These are phyloP conservation scores for Cryptosporidium canis DNA, from an alignment of 169 alveolate species.

Conservation along the genomic window DNA sequence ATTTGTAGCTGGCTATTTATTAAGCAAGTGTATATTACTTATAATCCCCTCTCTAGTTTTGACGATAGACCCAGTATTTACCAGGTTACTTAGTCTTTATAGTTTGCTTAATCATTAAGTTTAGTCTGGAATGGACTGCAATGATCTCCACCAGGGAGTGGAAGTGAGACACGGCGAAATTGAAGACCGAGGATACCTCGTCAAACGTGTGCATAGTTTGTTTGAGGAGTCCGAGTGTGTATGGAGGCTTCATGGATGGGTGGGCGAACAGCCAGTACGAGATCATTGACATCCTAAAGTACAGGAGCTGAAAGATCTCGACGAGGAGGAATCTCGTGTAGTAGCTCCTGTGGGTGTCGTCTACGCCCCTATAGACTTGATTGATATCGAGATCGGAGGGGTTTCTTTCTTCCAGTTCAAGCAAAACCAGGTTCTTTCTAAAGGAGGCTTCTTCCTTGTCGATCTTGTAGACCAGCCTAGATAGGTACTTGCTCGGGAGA, in stretches of 20 bases:
- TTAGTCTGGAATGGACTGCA: conserved; percentile 18
- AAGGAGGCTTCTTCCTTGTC: conserved; percentile 47
- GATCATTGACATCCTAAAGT: conserved; percentile 2
- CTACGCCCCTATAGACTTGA: background rate
- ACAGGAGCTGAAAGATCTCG: background rate
- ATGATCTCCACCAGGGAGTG: conserved; percentile 10
- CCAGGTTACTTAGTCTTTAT: background rate
- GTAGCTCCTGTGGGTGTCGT: background rate
- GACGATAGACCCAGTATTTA: background rate
- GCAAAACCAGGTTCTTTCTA: conserved; percentile 43
- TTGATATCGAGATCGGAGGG: background rate
- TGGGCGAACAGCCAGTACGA: conserved; percentile 39
- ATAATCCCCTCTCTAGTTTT: background rate
- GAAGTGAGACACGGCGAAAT: conserved; percentile 5
- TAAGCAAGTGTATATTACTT: background rate
- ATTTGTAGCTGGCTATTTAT: background rate
- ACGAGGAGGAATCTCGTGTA: conserved; percentile 1
- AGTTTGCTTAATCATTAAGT: conserved; percentile 3
- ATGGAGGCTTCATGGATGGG: conserved; percentile 44
- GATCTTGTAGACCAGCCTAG: conserved; percentile 5
- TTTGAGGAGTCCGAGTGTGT: conserved; percentile 21
- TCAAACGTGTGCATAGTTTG: conserved; percentile 67
- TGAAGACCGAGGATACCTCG: conserved; percentile 21
- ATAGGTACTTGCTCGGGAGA: conserved; percentile 22
- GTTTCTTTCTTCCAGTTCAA: background rate